These are phyloP conservation scores for Chaetomium cochliodes DNA, from an alignment of 495 filamentous ascomycete species.

Conservation along the genomic window DNA sequence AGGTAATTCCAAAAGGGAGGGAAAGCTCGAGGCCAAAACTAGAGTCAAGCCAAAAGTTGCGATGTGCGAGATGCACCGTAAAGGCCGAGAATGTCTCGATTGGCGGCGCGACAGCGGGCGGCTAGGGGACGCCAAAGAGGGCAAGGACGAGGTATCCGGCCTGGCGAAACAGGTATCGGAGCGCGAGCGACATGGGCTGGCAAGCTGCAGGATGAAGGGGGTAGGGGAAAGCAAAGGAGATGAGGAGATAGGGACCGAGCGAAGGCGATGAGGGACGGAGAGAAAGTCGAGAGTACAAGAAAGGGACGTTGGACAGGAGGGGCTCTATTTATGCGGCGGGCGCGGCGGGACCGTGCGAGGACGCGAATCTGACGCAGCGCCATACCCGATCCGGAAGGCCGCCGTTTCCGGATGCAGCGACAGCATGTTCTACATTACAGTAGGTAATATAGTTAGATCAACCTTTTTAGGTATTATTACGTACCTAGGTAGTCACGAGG, in stretches of 20 bases:
- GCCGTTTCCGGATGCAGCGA: no score
- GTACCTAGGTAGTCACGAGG: no score
- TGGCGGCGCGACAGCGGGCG: conserved; percentile 13
- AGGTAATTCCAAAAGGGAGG: background rate
- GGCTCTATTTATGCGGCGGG: conserved; percentile 23
- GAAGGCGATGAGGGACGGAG: conserved; percentile 19
- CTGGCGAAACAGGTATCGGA: conserved; percentile 24
- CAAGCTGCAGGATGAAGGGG: conserved; percentile 1
- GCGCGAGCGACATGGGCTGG: conserved; percentile 16
- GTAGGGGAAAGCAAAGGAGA: conserved; percentile 2
- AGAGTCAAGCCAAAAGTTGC: conserved; percentile 18
- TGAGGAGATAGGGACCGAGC: conserved; percentile 19
- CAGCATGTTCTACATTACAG: no score
- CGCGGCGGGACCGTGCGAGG: conserved; percentile 13
- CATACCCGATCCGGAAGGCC: no score
- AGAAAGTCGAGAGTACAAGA: conserved; percentile 24
- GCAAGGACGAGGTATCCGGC: conserved; percentile 13
- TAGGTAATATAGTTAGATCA: no score
- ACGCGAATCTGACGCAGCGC: conserved; percentile 10
- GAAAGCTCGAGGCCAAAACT: conserved; percentile 12
- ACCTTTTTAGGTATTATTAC: no score
- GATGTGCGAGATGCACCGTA: conserved; percentile 13
- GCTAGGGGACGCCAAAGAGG: conserved; percentile 21
- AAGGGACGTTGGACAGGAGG: conserved; percentile 22
- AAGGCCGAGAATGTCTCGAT: conserved; percentile 19